A percentile compares a stretch with the other conserved stretches of the same genome.
These are phyloP conservation scores for Cyamopsis tetragonoloba DNA, from an alignment of 306 rosid species.

Conservation along the genomic window DNA sequence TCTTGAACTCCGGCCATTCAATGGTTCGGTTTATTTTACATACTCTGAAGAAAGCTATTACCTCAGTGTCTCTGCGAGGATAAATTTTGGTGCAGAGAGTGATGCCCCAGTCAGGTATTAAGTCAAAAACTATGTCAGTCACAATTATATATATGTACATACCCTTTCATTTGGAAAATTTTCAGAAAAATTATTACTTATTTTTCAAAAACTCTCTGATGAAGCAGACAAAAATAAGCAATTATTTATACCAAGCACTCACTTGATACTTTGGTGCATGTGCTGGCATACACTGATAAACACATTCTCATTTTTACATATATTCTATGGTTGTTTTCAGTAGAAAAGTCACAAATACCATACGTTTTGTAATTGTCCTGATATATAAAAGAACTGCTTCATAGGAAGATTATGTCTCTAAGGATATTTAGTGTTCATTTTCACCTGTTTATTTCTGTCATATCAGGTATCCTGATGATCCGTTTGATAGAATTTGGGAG, in stretches of 20 bases:
- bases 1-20: constrained; percentile 94
- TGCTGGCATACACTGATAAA: background rate
- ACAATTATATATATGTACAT: no score
- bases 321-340: background rate
- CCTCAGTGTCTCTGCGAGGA: constrained; percentile 97
- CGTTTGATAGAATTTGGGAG: constrained; percentile 92
- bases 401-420: background rate
- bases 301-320: background rate
- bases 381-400: background rate
- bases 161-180: no score
- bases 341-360: background rate
- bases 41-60: constrained; percentile 56
- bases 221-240: no score
- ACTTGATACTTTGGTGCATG: background rate
- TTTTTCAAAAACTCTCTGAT: no score
- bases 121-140: background rate
- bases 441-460: constrained; percentile 20
- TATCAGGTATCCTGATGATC: constrained; percentile 94
- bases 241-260: no score
- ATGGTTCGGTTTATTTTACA: constrained; percentile 77
- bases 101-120: constrained; percentile 74
- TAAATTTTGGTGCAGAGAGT: constrained; percentile 84
- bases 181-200: no score
- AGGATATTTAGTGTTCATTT: background rate
- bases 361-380: background rate